Evolutionary conservation across 306 rosid species (phyloP), one percentile per base, ranked within the genome.

Genomic region (Carpinus fangiana): DNA sequence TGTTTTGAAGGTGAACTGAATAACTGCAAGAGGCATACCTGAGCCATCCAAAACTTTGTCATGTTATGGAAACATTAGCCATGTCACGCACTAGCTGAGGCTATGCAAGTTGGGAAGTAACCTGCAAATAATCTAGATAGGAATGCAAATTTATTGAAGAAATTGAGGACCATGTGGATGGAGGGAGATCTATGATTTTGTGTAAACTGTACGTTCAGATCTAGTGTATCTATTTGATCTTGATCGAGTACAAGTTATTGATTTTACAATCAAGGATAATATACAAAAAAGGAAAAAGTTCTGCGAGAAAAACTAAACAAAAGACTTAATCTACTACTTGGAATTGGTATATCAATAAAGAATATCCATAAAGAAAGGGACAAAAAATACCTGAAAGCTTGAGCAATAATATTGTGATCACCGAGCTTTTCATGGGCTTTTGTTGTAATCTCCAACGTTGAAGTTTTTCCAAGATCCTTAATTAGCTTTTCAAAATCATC

Each of bases 321-420:
- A 60, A n/a, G 1, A 73, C 73, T 14, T 28, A 64, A 64, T 80
- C 45, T 68, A 76, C 62, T 76, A 76, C 38, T 50, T 66, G 61
- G 67, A 79, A 57, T 80, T 60, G 57, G 85, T 61, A 77, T 77
- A 71, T 55, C 64, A 78, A 72, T 21, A 70, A 77, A 77, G 87
- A 75, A 80, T 83, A 86, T 83, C 59, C 87, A 54, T 50, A 78
- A 36, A 64, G 59, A 81, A 78, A 72, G 53, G 14, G 75, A 52
- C 73, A 86, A 23, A 46, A 70, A 53, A 48, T 73, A 81, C 83
- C 85, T 51, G 79, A 78, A 80, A 78, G 84, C 43, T 83, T 77
- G 74, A 31, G 52, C 52, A 71, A 38, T 57, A 17, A 31, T 31
- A 31, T 14, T n/a, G 28, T n/a, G n/a, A n/a, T 28, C 34, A 21